A percentile compares a stretch with the other conserved stretches of the same genome.
Conservation (phyloP, 192 early-diverging fungal species). For the Dispira parvispora region DNA sequence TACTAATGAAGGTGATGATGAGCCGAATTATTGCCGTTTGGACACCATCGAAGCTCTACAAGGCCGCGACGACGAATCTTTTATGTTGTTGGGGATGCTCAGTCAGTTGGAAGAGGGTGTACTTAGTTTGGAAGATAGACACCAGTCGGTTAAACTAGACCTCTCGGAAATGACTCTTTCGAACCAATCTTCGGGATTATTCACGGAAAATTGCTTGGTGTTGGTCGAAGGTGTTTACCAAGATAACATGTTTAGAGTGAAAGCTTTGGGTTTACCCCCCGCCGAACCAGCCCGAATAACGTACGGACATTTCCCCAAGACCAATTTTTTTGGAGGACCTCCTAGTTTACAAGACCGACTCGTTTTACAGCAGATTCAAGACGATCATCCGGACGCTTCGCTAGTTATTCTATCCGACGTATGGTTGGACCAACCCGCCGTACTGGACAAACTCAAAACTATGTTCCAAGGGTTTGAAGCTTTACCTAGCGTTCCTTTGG, state of each 20-base stretch:
- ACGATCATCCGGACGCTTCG: constrained; percentile 26
- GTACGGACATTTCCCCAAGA: constrained; percentile 16
- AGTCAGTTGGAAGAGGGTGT: constrained; percentile 64
- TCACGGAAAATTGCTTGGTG: constrained; percentile 77
- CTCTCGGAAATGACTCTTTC: constrained; percentile 26
- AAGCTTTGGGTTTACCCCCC: constrained; percentile 60
- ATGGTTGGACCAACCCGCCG: constrained; percentile 69
- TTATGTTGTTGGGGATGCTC: constrained; percentile 78
- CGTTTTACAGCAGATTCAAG: constrained; percentile 10
- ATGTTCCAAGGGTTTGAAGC: constrained; percentile 61
- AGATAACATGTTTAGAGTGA: constrained; percentile 47
- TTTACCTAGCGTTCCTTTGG: constrained; percentile 42
- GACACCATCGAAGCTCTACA: constrained; percentile 62
- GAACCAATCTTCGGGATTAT: constrained; percentile 45
- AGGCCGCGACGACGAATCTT: constrained; percentile 43
- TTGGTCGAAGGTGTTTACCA: constrained; percentile 65
- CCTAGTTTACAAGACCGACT: constrained; percentile 12
- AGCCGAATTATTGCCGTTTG: constrained; percentile 16
- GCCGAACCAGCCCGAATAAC: constrained; percentile 37
- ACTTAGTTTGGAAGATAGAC: constrained; percentile 70
- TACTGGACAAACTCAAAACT: constrained; percentile 46
- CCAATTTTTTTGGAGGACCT: constrained; percentile 27
- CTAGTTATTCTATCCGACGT: constrained; percentile 77
- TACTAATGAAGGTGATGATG: constrained; percentile 20
- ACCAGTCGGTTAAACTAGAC: constrained; percentile 59